These are phyloP conservation scores for Ogataea hybrid DNA, from an alignment of 1,139 yeast species.

Conservation along the genomic window DNA sequence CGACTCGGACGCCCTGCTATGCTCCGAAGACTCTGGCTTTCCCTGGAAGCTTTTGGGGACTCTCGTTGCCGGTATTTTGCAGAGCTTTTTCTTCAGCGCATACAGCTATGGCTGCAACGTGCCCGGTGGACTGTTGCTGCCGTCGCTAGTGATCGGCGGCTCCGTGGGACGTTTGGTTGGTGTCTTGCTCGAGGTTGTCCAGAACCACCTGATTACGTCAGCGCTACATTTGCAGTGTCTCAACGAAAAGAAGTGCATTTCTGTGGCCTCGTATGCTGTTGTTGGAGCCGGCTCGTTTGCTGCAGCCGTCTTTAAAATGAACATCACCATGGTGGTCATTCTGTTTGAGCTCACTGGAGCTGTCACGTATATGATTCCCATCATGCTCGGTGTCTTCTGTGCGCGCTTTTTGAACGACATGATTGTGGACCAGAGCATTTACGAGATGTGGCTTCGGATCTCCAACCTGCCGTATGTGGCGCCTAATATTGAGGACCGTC, in stretches of 20 bases:
- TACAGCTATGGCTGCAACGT: constrained; percentile 64
- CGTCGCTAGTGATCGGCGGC: constrained; percentile 71
- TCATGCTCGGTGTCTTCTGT: too few relatives aligned
- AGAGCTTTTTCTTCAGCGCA: constrained; percentile 57
- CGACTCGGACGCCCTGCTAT: constrained; percentile 17
- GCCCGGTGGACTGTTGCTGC: constrained; percentile 78
- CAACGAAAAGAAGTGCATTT: constrained; percentile 46
- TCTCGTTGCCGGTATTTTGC: constrained; percentile 46
- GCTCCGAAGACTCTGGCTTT: constrained; percentile 6
- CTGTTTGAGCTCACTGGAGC: too few relatives aligned
- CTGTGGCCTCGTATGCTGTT: constrained; percentile 61
- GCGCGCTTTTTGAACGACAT: too few relatives aligned
- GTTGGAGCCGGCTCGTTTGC: too few relatives aligned
- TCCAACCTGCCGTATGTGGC: too few relatives aligned
- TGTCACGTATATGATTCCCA: too few relatives aligned
- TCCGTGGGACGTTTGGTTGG: constrained; percentile 69
- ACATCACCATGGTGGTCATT: too few relatives aligned
- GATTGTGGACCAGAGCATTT: too few relatives aligned
- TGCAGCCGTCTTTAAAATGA: too few relatives aligned
- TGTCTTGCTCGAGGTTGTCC: constrained; percentile 50
- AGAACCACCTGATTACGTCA: constrained; percentile 38
- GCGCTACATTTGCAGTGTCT: constrained; percentile 45
- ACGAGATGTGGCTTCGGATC: too few relatives aligned
- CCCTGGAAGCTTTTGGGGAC: constrained; percentile 29
- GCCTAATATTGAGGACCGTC: too few relatives aligned